Conservation (phyloP, 176 grass and related monocot genomes). For the Oryza australiensis region DNA sequence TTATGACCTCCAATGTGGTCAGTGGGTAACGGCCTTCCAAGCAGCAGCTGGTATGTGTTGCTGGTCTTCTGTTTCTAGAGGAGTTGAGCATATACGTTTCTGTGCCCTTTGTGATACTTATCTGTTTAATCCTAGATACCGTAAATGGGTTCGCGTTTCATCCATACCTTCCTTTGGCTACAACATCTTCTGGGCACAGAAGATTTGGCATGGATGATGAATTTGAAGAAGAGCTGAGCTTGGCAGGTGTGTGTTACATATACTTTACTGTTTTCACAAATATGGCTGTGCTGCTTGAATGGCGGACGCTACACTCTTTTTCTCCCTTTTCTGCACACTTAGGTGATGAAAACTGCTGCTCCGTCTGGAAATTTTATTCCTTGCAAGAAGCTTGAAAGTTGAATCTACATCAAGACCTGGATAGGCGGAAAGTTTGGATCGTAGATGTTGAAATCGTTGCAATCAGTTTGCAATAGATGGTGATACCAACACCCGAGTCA, state of each 20-base stretch:
- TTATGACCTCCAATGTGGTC: slow-evolving; percentile 86
- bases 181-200: slow-evolving; percentile 85
- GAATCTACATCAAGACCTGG: not conserved
- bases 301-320: not conserved
- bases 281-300: slow-evolving; percentile 25
- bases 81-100: not conserved
- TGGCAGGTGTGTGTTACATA: slow-evolving; percentile 46
- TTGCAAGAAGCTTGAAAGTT: slow-evolving; percentile 41
- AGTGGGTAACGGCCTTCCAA: slow-evolving; percentile 80
- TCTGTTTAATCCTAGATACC: slow-evolving; percentile 67
- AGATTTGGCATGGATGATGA: slow-evolving; percentile 67
- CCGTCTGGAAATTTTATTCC: slow-evolving; percentile 73
- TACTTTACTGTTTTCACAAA: not conserved
- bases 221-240: slow-evolving; percentile 51
- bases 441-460: not conserved
- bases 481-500: not conserved
- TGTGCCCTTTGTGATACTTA: slow-evolving; percentile 20
- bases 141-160: slow-evolving; percentile 80
- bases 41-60: slow-evolving; percentile 76
- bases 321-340: slow-evolving; percentile 6
- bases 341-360: slow-evolving; percentile 88
- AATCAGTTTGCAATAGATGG: not conserved
- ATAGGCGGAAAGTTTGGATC: slow-evolving; percentile 3
- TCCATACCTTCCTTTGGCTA: slow-evolving; percentile 76
- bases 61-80: slow-evolving; percentile 13